Evolutionary conservation across 306 rosid species (phyloP), one percentile per base, ranked within the genome.

Genomic region (Delonix regia): DNA sequence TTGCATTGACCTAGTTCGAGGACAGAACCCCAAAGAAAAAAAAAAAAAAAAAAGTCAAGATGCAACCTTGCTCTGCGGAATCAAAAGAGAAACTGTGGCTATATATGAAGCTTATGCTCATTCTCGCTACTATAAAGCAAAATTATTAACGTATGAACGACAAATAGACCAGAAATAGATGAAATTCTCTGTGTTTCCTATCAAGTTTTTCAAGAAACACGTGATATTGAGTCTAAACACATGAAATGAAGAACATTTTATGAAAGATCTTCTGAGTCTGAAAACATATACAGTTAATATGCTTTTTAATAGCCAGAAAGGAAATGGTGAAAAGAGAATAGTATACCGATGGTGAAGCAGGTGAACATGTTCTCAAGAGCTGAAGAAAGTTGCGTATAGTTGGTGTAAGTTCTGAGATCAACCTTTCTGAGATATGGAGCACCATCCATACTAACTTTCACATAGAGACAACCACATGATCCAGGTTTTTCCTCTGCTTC

Each of bases 391-490:
- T 91, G 94, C 75, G 30, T 10, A 73, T 95, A 95, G 80, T 91
- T 88, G 60, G 39, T 85, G 85, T 86, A 89, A 74, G 75, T 86
- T 80, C 86, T 89, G 44, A 95, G 96, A 85, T 95, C 94, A 74
- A 95, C 89, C 88, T 95, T 95, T 82, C 99, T 82, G 18, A 95
- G 91, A 83, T 93, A 95, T 30, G 99, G 99, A 71, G 98, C 99
- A 73, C 98, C 99, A 76, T 93, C 98, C 99, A 93, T 95, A 86
- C 99, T 87, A 19, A 95, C 98, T 81, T 95, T 95, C 1, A 95
- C 90, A 88, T 91, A 95, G 13, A 89, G 85, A 87, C 91, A 89
- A 25, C 89, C 88, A 38, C 30, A 9, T 36, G 78, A 59, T 22
- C 89, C 93, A 16, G 83, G 24, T 78, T 94, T 91, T 5, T 82